Evolutionary conservation across 257 asterid genomes (phyloP), one percentile per base, ranked within the genome.

Genomic region (Scutellaria barbata): DNA sequence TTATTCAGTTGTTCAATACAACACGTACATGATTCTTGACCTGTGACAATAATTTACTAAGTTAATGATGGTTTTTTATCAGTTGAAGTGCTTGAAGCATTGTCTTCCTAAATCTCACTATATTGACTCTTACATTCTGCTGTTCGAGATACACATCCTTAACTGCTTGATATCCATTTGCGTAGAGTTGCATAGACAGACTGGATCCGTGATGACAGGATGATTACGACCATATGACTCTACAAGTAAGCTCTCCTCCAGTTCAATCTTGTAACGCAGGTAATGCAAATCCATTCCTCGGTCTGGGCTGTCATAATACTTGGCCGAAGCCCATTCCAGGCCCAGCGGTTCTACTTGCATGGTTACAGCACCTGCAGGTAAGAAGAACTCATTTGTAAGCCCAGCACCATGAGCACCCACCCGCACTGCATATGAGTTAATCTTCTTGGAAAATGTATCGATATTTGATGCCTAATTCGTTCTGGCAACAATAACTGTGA

Each of bases 401-500:
- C 89, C 92, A 0, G 90, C 92, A 1, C 90, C 96, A 39, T 87
- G 96, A 42, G 75, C 89, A 9, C 88, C 95, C 33, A 86, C 88
- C 50, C 86, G 70, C 13, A 89, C 90, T 7, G 80, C 45, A 55
- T 89, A 79, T 1, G 85, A 80, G 80, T 85, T 84, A 6, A 85
- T 77, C 17, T 53, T 42, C 14, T 42, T 58, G 54, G 80, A 75
- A 20, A 79, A 77, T 48, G 68, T 68, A 40, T 74, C 51, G 25
- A 85, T 65, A 47, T 83, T 67, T 4, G 46, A 35, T 37, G 81
- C 76, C 61, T 70, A 57, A 8, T 77, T 42, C 0, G 76, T 30
- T 13, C 54, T 58, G 18, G 83, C 81, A 6, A 81, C 37, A 6
- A 80, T 42, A 0, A 89, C 94, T 1, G 16, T 57, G 74, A 87